Evolutionary conservation across 2,329 filamentous ascomycete genomes (phyloP), one percentile per base, ranked within the genome.

Genomic region (Chaetomiaceae sp.): DNA sequence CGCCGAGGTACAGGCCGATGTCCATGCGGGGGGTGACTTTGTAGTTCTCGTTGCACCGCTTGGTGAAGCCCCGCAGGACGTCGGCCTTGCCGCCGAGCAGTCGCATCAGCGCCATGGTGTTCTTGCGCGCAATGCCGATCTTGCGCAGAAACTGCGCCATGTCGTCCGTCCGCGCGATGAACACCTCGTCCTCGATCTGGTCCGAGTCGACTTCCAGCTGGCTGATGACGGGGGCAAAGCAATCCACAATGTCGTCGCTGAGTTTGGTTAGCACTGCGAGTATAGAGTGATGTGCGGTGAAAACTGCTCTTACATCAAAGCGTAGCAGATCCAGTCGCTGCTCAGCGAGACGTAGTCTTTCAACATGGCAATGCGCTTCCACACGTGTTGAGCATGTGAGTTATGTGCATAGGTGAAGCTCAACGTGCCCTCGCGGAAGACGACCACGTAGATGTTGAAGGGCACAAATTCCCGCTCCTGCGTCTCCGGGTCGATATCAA

Each of bases 311-410:
- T 73, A 88, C 84, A 98, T 97, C 61, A 98, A 76, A 35, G 93
- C 93, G 63, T 98, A 98, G 72, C 93, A 98, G 58, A 97, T 94
- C 91, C 94, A 98, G 68, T 98, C 93, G 57, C 89, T 90, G 62
- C 88, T 95, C 32, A 98, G 76, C 51, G 90, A 84, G 58, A 97
- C 86, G 61, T 96, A 97, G 62, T 98, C 93, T 61, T 95, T 91
- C 46, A 98, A 75, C 57, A 88, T 86, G 19, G 88, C 84, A 59
- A 98, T 97, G 66, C 93, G 83, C 72, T 86, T 89, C 55, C 91
- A 83, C 20, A 98, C 93, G 55, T 93, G 88, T 35, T 84, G 78
- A 11, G 90, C 88, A 64, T 98, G 93, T 2, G 83, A 81, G 61
- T 94, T 95, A 12, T 84, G 84, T 38, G 81, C 81, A 64, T 95